phyloP scores from a whole-genome alignment of 2,329 filamentous ascomycete genomes.

The Sclerotinia minor region DNA sequence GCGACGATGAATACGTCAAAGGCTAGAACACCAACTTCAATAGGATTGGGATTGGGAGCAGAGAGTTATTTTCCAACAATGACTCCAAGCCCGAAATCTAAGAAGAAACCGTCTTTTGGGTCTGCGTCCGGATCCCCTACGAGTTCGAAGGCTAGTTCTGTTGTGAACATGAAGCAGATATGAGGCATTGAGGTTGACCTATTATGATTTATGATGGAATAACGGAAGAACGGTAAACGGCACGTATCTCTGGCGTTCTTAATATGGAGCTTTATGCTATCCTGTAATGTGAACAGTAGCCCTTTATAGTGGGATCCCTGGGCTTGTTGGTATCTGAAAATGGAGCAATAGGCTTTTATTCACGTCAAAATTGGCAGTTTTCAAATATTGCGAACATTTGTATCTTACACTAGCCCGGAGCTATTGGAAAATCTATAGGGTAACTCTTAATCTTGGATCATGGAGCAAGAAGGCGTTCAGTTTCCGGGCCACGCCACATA shows the following conservation, averaged over 20 bases:
- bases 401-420: background rate
- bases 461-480: background rate
- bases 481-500: background rate
- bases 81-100: slow-evolving; percentile 27
- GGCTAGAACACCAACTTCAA: slow-evolving; percentile 49
- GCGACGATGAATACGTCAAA: slow-evolving; percentile 49
- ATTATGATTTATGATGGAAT: slow-evolving; percentile 25
- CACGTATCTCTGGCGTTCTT: slow-evolving; percentile 15
- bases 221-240: slow-evolving; percentile 8
- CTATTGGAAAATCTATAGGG: background rate
- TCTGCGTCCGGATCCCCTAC: slow-evolving; percentile 30
- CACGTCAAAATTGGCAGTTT: too few relatives aligned
- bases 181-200: slow-evolving; percentile 20
- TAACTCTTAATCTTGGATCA: background rate
- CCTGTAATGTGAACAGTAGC: background rate
- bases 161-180: slow-evolving; percentile 36
- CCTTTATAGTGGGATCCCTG: too few relatives aligned
- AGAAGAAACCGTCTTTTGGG: slow-evolving; percentile 29
- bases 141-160: slow-evolving; percentile 35
- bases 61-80: slow-evolving; percentile 34
- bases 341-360: too few relatives aligned
- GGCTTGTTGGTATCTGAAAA: background rate
- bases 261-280: background rate
- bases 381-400: background rate
- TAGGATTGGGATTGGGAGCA: slow-evolving; percentile 12